Conservation (phyloP, 345 rosid species). For the Bruguiera gymnorhiza region DNA sequence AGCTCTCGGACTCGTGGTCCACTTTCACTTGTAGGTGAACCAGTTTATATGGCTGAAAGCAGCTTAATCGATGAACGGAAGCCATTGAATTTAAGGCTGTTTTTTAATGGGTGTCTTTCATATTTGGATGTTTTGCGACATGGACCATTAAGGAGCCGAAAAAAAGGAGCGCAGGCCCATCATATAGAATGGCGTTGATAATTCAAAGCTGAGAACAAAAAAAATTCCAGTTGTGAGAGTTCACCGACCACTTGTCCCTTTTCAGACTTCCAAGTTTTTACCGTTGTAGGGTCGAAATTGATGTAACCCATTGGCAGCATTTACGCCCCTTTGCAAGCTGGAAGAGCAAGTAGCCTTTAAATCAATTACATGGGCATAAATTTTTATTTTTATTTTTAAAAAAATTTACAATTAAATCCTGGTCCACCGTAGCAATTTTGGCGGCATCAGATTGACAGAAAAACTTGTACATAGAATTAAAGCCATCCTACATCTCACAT, state of each 20-base stretch:
- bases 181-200: constrained; percentile 22
- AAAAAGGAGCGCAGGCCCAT: constrained; percentile 18
- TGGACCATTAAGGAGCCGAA: constrained; percentile 12
- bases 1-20: constrained; percentile 27
- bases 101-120: neutral
- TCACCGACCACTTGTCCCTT: constrained; percentile 34
- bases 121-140: neutral
- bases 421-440: too few species aligned
- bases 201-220: neutral
- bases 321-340: neutral
- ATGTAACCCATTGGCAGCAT: constrained; percentile 19
- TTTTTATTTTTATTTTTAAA: too few species aligned
- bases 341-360: neutral
- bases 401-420: too few species aligned
- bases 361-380: neutral
- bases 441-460: neutral
- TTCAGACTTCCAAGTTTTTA: neutral
- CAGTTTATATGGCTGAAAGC: constrained; percentile 19
- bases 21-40: neutral
- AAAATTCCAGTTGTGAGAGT: constrained; percentile 17
- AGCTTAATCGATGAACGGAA: constrained; percentile 10
- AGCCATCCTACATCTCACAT: too few species aligned
- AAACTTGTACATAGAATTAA: too few species aligned
- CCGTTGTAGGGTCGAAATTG: constrained; percentile 8
- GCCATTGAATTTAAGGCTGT: constrained; percentile 15